Evolutionary conservation across 257 asterid species (phyloP), one percentile per base, ranked within the genome.

Genomic region (Solanum dulcamara): DNA sequence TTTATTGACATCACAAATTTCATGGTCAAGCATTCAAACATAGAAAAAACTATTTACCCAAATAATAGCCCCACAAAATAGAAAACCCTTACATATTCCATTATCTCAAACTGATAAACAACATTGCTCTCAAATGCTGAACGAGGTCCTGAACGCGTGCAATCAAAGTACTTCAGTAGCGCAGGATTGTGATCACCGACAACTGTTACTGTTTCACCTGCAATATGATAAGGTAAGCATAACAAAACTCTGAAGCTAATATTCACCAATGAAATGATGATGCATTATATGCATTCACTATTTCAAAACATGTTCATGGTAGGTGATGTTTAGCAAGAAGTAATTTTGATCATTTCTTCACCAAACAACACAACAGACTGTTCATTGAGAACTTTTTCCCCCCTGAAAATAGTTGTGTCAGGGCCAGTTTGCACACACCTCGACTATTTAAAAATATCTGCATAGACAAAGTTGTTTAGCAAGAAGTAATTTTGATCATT

Each of bases 91-190:
- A 97, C 99, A 87, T 95, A 92, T 94, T 97, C 98, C 99, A 97
- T 97, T 85, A 94, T 92, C 91, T 97, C 99, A 92, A 92, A 96
- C 85, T 96, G 99, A 91, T 91, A 94, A 87, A 96, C 98, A 88
- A 96, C 98, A 87, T 96, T 93, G 91, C 90, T 86, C 89, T 96
- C 99, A 84, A 96, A 96, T 79, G 99, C 99, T 22, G 99, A 96
- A 85, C 99, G 99, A 85, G 99, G 99, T 85, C 99, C 99, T 85
- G 99, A 94, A 85, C 99, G 92, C 18, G 99, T 95, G 94, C 98
- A 95, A 79, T 96, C 99, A 86, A 95, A 96, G 85, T 90, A 96
- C 86, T 90, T 96, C 91, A 96, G 85, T 51, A 96, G 89, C 67
- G 93, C 93, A 82, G 98, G 93, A 89, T 96, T 80, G 82, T 96